Conservation (phyloP, 1,284 basidiomycete species). For the Pterulicium gracile region DNA sequence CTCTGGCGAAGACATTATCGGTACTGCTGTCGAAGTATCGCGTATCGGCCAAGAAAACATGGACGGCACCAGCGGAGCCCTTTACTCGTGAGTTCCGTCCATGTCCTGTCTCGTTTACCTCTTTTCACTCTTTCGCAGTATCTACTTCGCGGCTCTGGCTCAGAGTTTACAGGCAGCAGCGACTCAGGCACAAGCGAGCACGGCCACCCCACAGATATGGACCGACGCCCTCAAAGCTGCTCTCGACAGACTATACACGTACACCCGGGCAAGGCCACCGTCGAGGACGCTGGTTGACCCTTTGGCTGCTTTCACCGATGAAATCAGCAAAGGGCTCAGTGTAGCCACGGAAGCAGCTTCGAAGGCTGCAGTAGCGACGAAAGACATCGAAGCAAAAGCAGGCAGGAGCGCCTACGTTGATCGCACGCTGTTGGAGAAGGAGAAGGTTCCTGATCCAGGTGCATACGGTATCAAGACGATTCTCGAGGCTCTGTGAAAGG, state of each 20-base stretch:
- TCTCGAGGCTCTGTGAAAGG: slow-evolving; percentile 39
- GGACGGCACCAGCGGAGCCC: slow-evolving; percentile 88
- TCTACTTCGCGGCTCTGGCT: slow-evolving; percentile 80
- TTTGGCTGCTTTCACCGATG: slow-evolving; percentile 68
- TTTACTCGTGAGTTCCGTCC: slow-evolving; percentile 64
- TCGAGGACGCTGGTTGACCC: slow-evolving; percentile 90
- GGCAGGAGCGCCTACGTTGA: slow-evolving; percentile 87
- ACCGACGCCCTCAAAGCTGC: slow-evolving; percentile 48
- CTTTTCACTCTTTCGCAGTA: slow-evolving; percentile 33
- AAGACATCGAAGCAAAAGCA: slow-evolving; percentile 72
- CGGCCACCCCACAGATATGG: slow-evolving; percentile 50
- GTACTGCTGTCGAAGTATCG: slow-evolving; percentile 33
- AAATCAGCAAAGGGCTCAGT: slow-evolving; percentile 38
- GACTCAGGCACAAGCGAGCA: slow-evolving; percentile 18
- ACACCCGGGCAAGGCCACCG: slow-evolving; percentile 83
- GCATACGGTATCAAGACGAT: slow-evolving; percentile 84
- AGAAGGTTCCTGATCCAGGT: slow-evolving; percentile 77
- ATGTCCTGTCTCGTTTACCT: neutral
- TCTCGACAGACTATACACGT: slow-evolving; percentile 68
- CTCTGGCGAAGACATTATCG: slow-evolving; percentile 33
- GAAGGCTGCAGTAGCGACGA: slow-evolving; percentile 66
- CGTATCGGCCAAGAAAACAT: slow-evolving; percentile 75
- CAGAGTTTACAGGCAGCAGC: slow-evolving; percentile 51
- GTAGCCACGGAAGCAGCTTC: slow-evolving; percentile 54
- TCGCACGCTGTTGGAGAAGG: slow-evolving; percentile 55